Evolutionary conservation across 257 asterid species (phyloP).

Genomic region (Nicotiana knightiana): DNA sequence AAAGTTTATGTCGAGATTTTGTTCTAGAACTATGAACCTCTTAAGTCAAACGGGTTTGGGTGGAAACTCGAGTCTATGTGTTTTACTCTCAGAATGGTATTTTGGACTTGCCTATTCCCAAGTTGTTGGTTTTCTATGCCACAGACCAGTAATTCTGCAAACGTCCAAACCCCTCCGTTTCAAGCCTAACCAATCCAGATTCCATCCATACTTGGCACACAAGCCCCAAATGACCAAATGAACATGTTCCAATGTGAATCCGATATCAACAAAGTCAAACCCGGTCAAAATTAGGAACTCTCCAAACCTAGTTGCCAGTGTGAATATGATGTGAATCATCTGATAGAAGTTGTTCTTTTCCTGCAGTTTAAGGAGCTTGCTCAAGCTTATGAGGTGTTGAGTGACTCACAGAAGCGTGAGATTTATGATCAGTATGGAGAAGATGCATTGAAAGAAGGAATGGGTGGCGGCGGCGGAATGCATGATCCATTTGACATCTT

Average conservation of each 20-base stretch:
- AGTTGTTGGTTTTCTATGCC: background rate
- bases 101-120: too few relatives aligned
- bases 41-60: background rate
- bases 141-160: background rate
- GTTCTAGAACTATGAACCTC: background rate
- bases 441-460: conserved; percentile 77
- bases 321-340: background rate
- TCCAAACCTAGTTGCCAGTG: background rate
- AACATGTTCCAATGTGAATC: too few relatives aligned
- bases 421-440: conserved; percentile 76
- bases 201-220: too few relatives aligned
- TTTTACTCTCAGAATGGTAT: background rate
- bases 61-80: background rate
- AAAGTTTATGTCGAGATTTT: background rate
- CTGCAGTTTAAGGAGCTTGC: conserved; percentile 71
- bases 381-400: conserved; percentile 70
- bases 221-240: too few relatives aligned
- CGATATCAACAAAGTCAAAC: too few relatives aligned
- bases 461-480: conserved; percentile 50
- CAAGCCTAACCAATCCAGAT: too few relatives aligned
- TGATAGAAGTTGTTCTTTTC: background rate
- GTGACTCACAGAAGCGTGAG: conserved; percentile 66
- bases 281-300: too few relatives aligned
- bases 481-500: conserved; percentile 73
- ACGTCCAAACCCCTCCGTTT: too few relatives aligned